Evolutionary conservation across 192 early-diverging fungal genomes (phyloP).

Genomic region (Gryganskiella cystojenkinii): DNA sequence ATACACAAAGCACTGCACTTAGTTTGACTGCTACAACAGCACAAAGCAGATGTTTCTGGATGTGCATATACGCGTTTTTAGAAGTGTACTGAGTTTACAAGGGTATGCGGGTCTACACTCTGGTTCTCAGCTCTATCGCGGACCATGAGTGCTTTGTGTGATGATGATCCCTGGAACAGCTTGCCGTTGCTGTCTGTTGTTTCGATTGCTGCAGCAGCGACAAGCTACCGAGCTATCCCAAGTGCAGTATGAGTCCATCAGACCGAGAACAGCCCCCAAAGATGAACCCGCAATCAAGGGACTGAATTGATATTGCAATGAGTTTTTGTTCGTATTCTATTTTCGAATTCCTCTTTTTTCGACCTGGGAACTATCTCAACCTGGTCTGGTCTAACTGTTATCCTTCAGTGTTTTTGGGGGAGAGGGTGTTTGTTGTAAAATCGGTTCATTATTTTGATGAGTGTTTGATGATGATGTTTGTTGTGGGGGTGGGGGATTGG

Average conservation of each 20-base stretch:
- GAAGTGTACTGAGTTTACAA: slow-evolving; percentile 1
- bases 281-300: no score
- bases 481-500: no score
- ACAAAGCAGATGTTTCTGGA: slow-evolving; percentile 11
- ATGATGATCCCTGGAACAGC: neutral
- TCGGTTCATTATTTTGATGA: no score
- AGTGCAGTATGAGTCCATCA: slow-evolving; percentile 21
- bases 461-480: no score
- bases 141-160: neutral
- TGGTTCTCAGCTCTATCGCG: slow-evolving; percentile 6
- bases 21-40: slow-evolving; percentile 3
- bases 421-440: no score
- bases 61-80: neutral
- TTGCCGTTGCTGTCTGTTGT: slow-evolving; percentile 5
- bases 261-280: slow-evolving; percentile 18
- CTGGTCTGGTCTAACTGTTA: no score
- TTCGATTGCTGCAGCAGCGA: slow-evolving; percentile 12
- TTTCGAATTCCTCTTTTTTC: no score
- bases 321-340: no score
- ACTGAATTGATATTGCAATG: no score
- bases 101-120: neutral
- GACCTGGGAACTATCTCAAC: no score
- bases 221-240: slow-evolving; percentile 2
- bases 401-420: no score
- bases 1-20: neutral